Evolutionary conservation across 2,329 filamentous ascomycete species (phyloP).

Genomic region (Penicillium sp.): DNA sequence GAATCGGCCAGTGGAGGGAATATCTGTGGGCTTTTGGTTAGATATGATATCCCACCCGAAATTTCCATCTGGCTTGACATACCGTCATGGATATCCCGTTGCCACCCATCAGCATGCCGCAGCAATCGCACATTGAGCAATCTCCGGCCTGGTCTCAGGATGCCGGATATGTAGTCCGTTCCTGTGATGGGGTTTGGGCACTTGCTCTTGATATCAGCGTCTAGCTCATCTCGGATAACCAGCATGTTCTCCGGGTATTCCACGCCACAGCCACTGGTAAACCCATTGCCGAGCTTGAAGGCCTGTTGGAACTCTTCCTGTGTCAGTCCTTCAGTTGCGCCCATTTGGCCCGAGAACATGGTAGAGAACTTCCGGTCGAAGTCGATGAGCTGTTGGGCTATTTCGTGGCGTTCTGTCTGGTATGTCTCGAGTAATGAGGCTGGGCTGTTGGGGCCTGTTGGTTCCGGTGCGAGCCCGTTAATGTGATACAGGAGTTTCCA

Average conservation of each 20-base stretch:
- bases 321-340: conserved; percentile 26
- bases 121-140: conserved; percentile 33
- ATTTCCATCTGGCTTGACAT: conserved; percentile 2
- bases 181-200: conserved; percentile 21
- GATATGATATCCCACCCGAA: not conserved
- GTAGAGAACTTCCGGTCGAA: conserved; percentile 41
- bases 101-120: conserved; percentile 36
- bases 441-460: conserved; percentile 3
- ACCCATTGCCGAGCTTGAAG: conserved; percentile 36
- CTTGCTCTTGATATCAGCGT: conserved; percentile 6
- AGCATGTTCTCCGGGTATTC: conserved; percentile 34
- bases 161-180: conserved; percentile 36
- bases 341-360: conserved; percentile 40
- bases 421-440: conserved; percentile 38
- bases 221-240: conserved; percentile 23
- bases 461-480: conserved; percentile 34
- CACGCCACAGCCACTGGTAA: conserved; percentile 42
- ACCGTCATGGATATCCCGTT: conserved; percentile 33
- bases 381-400: conserved; percentile 41
- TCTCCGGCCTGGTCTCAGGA: conserved; percentile 35
- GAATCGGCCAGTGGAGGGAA: conserved; percentile 38
- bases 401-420: conserved; percentile 35
- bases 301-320: conserved; percentile 36
- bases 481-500: conserved; percentile 42
- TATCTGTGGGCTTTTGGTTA: conserved; percentile 18